Conservation (phyloP, 139 green algal species). For the Chlorella ohadii region DNA sequence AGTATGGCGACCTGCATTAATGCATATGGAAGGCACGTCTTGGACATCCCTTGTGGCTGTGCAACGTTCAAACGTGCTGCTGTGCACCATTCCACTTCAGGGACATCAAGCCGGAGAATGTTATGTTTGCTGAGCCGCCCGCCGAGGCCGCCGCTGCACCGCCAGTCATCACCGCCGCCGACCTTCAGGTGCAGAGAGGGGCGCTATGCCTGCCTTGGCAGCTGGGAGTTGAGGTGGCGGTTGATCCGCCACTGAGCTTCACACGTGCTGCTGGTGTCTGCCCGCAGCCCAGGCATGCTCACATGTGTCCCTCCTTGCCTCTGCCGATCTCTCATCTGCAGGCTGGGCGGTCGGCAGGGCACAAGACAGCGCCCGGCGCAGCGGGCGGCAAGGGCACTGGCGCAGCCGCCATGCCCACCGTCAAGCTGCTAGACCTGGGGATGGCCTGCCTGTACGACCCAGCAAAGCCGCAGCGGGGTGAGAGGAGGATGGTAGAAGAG, state of each 20-base stretch:
- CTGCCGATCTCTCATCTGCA: not conserved
- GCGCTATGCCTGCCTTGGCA: too few relatives aligned
- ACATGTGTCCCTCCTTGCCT: too few relatives aligned
- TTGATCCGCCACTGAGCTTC: too few relatives aligned
- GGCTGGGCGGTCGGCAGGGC: not conserved
- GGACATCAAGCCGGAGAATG: slow-evolving; percentile 71
- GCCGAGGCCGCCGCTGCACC: not conserved
- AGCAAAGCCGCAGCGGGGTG: slow-evolving; percentile 21
- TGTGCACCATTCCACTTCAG: too few relatives aligned
- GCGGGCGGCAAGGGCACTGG: not conserved
- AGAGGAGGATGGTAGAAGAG: not conserved
- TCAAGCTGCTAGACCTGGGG: slow-evolving; percentile 66
- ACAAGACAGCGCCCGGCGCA: too few relatives aligned
- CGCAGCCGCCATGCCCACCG: slow-evolving; percentile 5
- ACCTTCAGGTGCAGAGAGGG: slow-evolving; percentile 14
- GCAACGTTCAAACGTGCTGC: too few relatives aligned
- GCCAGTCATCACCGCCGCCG: slow-evolving; percentile 7
- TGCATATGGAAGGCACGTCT: too few relatives aligned
- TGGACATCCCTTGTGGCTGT: too few relatives aligned
- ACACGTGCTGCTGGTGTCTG: too few relatives aligned
- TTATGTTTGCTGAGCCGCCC: slow-evolving; percentile 51
- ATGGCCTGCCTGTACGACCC: slow-evolving; percentile 51
- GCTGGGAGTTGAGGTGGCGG: too few relatives aligned
- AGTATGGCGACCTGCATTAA: too few relatives aligned
- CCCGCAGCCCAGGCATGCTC: too few relatives aligned